phyloP scores from a whole-genome alignment of 2,329 filamentous ascomycete species.

The Sclerotiophoma versabilis region DNA sequence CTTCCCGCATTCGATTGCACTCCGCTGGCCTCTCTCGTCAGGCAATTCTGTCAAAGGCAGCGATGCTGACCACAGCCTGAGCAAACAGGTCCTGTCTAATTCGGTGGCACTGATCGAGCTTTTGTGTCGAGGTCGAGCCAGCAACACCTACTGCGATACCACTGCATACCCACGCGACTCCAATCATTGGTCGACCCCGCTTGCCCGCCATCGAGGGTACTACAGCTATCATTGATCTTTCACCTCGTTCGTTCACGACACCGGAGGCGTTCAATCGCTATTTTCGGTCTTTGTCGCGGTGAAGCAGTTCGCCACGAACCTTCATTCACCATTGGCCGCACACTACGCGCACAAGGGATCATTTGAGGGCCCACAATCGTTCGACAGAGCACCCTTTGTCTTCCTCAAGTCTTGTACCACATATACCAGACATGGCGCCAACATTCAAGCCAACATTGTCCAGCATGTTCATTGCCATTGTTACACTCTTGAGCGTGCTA shows the following conservation, averaged over 20 bases:
- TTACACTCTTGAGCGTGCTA: constrained; percentile 19
- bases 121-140: constrained; percentile 1
- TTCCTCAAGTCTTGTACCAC: neutral
- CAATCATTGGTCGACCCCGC: constrained; percentile 11
- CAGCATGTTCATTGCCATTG: constrained; percentile 29
- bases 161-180: constrained; percentile 22
- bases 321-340: constrained; percentile 15
- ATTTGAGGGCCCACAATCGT: constrained; percentile 3
- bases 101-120: neutral
- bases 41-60: constrained; percentile 20
- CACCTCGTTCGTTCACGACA: constrained; percentile 17
- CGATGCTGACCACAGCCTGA: constrained; percentile 35
- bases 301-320: constrained; percentile 13
- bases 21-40: constrained; percentile 19
- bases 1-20: constrained; percentile 19
- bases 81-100: constrained; percentile 11
- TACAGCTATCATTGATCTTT: neutral
- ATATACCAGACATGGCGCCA: constrained; percentile 23
- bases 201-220: constrained; percentile 6
- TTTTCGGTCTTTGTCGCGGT: constrained; percentile 18
- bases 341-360: neutral
- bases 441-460: constrained; percentile 14
- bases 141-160: neutral
- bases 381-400: neutral
- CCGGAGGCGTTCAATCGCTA: constrained; percentile 37